Conservation (phyloP, 2,329 filamentous ascomycete genomes). For the Ciborinia camelliae region DNA sequence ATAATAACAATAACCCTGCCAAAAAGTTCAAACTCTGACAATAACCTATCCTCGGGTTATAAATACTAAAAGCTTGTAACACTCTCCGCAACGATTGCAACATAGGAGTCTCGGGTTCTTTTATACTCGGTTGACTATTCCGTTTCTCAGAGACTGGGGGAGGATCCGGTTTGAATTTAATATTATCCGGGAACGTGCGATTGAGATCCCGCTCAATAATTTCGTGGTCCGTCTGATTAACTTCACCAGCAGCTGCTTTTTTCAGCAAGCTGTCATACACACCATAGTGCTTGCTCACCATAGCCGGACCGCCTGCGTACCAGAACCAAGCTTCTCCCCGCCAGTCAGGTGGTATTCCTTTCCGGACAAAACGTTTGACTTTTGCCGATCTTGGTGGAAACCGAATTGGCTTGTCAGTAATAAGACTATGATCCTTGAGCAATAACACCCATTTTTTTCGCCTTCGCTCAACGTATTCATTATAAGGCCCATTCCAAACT, state of each 20-base stretch:
- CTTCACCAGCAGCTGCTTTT: constrained; percentile 57
- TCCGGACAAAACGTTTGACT: constrained; percentile 85
- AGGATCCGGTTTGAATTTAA: constrained; percentile 71
- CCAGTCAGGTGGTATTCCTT: constrained; percentile 91
- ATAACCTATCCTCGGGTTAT: constrained; percentile 89
- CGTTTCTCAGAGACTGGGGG: constrained; percentile 32
- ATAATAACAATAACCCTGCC: constrained; percentile 82
- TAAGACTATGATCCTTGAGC: constrained; percentile 71
- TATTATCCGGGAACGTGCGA: constrained; percentile 91
- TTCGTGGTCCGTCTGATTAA: constrained; percentile 74
- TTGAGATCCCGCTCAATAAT: constrained; percentile 92
- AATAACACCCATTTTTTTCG: constrained; percentile 78
- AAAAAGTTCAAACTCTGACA: constrained; percentile 96
- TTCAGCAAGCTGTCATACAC: constrained; percentile 68
- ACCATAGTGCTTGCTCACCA: constrained; percentile 70
- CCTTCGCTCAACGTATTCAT: constrained; percentile 68
- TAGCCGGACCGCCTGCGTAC: constrained; percentile 83
- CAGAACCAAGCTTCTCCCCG: constrained; percentile 96
- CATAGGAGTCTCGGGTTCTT: constrained; percentile 63
- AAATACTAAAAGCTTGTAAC: constrained; percentile 82
- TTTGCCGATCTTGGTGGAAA: constrained; percentile 81
- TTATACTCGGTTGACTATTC: constrained; percentile 33
- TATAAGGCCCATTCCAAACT: constrained; percentile 73
- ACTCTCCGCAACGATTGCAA: constrained; percentile 80
- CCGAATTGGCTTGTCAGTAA: constrained; percentile 65